Evolutionary conservation across 2,329 filamentous ascomycete species (phyloP).

Genomic region (Ceratocystis diversiconidia): DNA sequence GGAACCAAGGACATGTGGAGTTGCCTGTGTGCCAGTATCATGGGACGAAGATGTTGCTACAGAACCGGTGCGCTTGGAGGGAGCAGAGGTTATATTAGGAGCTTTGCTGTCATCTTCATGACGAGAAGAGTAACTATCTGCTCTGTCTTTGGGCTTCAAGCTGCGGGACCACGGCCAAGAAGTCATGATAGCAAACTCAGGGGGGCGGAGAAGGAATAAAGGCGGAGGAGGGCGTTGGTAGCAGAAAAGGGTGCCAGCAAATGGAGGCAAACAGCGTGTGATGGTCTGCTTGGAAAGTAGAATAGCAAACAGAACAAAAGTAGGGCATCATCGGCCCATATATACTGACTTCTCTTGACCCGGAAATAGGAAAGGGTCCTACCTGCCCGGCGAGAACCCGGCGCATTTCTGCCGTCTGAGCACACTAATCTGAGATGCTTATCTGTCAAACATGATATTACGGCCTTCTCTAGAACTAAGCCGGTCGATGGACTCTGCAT

Average conservation of each 20-base stretch:
- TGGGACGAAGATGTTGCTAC: conserved; percentile 2
- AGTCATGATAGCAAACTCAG: background rate
- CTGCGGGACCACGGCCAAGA: background rate
- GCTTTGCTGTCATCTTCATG: background rate
- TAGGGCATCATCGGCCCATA: background rate
- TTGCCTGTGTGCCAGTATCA: conserved; percentile 23
- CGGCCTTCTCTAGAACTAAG: background rate
- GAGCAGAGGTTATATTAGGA: background rate
- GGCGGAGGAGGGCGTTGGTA: background rate
- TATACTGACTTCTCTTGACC: background rate
- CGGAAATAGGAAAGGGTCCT: background rate
- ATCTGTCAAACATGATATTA: background rate
- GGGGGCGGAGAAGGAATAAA: background rate
- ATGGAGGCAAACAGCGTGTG: background rate
- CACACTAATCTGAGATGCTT: background rate
- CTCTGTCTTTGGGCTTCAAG: background rate
- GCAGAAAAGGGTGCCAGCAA: too few relatives aligned
- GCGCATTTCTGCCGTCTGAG: background rate
- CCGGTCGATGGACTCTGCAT: background rate
- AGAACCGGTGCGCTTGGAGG: conserved; percentile 7
- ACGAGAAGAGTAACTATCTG: background rate
- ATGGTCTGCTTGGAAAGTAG: background rate
- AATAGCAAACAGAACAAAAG: background rate
- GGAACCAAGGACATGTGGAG: conserved; percentile 14
- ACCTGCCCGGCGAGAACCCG: background rate